Conservation (phyloP, 2,329 filamentous ascomycete species). For the Hypocrella siamensis region DNA sequence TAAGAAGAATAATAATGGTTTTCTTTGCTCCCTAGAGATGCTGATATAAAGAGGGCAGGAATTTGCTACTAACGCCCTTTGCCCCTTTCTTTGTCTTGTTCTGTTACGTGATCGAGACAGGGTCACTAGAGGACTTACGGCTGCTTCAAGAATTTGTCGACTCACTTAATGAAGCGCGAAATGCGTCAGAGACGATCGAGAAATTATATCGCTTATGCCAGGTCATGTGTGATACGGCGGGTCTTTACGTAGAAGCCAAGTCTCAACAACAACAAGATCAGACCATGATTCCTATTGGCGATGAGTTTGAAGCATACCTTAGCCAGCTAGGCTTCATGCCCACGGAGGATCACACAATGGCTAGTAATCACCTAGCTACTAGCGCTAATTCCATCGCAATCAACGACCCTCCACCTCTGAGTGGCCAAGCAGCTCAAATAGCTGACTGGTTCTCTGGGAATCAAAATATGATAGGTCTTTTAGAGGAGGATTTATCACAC, state of each 20-base stretch:
- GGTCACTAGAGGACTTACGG: conserved; percentile 33
- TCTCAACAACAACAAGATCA: conserved; percentile 28
- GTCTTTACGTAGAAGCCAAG: conserved; percentile 46
- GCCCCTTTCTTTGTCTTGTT: conserved; percentile 45
- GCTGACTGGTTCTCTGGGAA: conserved; percentile 54
- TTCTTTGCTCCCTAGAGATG: too few relatives aligned
- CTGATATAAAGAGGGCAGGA: conserved; percentile 15
- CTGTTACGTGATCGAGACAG: conserved; percentile 40
- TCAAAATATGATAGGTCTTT: conserved; percentile 45
- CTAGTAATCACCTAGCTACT: conserved; percentile 9
- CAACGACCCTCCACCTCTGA: conserved; percentile 9
- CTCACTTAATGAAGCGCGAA: conserved; percentile 34
- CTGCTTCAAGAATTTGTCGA: conserved; percentile 39
- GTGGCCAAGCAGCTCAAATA: conserved; percentile 27
- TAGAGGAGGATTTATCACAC: conserved; percentile 43
- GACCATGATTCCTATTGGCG: conserved; percentile 31
- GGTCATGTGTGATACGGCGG: conserved; percentile 45
- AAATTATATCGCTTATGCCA: conserved; percentile 47
- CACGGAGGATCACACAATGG: conserved; percentile 15
- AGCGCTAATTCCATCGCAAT: neutral
- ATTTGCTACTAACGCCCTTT: conserved; percentile 40
- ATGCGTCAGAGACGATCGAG: conserved; percentile 40
- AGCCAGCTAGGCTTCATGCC: conserved; percentile 47
- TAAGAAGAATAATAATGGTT: too few relatives aligned
- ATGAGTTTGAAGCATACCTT: conserved; percentile 50